These are phyloP conservation scores for Mycena rosella DNA, from an alignment of 768 basidiomycete genomes.

Conservation along the genomic window DNA sequence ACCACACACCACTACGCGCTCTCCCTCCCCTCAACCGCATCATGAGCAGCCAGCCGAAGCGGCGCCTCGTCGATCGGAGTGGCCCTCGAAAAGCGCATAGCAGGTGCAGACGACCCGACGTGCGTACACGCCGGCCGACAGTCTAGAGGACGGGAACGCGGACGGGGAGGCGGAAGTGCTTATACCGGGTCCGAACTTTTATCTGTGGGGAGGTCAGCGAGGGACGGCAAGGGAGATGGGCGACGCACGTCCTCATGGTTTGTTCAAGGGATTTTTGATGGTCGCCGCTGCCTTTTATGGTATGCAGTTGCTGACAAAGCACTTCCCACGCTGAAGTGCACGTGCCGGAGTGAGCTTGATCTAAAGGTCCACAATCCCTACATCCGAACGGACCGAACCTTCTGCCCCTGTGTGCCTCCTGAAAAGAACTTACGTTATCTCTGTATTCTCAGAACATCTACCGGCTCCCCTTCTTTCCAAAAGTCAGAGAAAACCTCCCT, in stretches of 20 bases:
- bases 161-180: conserved; percentile 89
- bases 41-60: conserved; percentile 83
- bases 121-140: conserved; percentile 44
- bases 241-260: conserved; percentile 74
- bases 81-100: conserved; percentile 46
- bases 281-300: conserved; percentile 19
- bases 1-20: conserved; percentile 39
- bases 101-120: conserved; percentile 52
- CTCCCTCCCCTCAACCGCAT: conserved; percentile 50
- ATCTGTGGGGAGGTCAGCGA: conserved; percentile 39
- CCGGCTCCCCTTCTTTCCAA: too few species aligned
- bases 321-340: conserved; percentile 42
- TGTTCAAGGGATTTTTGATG: conserved; percentile 63
- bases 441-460: too few species aligned
- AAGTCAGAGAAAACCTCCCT: too few species aligned
- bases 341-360: too few species aligned
- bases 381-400: too few species aligned
- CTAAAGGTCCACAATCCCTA: too few species aligned
- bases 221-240: background rate
- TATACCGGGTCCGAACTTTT: conserved; percentile 92
- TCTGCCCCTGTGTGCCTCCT: too few species aligned
- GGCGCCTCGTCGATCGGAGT: conserved; percentile 73
- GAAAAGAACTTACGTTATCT: too few species aligned
- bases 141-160: conserved; percentile 96
- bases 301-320: conserved; percentile 14